Conservation (phyloP, 139 green algal genomes). For the Desmodesmus armatus region DNA sequence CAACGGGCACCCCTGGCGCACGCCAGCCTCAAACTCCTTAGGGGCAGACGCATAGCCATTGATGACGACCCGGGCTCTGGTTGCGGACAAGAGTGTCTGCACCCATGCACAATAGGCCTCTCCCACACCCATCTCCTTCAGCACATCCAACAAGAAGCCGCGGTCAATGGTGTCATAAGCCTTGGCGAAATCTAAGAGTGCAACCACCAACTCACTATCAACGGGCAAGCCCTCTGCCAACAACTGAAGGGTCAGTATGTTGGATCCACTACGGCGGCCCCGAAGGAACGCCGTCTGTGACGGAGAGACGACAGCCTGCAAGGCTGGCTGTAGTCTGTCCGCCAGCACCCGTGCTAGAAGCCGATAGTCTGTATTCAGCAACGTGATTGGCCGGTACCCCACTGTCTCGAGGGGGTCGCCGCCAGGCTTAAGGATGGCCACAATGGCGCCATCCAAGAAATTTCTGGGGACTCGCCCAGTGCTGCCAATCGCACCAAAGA, state of each 20-base stretch:
- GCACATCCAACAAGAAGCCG: not conserved
- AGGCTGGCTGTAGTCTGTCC: not conserved
- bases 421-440: constrained; percentile 38
- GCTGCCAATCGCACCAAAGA: not conserved
- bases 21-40: too few relatives aligned
- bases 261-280: constrained; percentile 46
- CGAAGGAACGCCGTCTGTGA: constrained; percentile 52
- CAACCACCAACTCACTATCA: not conserved
- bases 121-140: too few relatives aligned
- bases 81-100: too few relatives aligned
- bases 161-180: not conserved
- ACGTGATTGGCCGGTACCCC: constrained; percentile 59
- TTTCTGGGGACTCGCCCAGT: not conserved
- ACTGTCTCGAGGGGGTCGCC: not conserved
- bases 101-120: too few relatives aligned
- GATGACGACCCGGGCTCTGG: too few relatives aligned
- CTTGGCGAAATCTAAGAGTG: constrained; percentile 37
- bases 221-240: not conserved
- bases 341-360: constrained; percentile 44
- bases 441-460: constrained; percentile 49
- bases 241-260: constrained; percentile 40
- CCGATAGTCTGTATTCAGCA: constrained; percentile 53
- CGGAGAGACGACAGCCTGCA: constrained; percentile 19
- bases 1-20: too few relatives aligned
- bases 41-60: too few relatives aligned